Percentiles rank a stretch among this genome's conserved stretches.
Conservation (phyloP, 495 filamentous ascomycete genomes). For the Lasiosphaeria ovina region DNA sequence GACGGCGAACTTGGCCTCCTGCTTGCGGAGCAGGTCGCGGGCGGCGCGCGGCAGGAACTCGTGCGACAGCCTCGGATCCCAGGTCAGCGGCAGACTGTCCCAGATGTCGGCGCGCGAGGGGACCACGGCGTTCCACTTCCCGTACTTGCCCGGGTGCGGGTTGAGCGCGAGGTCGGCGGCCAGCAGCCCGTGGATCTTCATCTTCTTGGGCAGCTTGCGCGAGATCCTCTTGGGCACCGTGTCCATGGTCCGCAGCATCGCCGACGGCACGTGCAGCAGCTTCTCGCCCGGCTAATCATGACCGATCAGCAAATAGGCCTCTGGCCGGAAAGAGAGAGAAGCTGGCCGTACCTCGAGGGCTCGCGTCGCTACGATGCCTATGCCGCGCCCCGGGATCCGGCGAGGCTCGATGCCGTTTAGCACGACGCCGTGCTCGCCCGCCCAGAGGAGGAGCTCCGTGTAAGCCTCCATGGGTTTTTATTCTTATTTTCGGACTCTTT, state of each 20-base stretch:
- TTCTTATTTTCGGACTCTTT: constrained; percentile 1
- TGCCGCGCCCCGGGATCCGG: constrained; percentile 61
- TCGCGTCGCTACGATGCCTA: constrained; percentile 70
- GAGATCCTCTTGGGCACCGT: constrained; percentile 55
- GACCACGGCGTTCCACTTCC: constrained; percentile 67
- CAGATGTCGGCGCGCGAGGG: constrained; percentile 60
- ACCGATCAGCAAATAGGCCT: background rate
- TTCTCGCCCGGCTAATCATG: background rate
- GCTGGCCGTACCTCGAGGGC: constrained; percentile 54
- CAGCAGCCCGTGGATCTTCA: constrained; percentile 65
- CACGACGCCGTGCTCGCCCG: constrained; percentile 54
- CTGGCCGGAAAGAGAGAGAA: background rate
- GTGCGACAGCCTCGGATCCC: constrained; percentile 53
- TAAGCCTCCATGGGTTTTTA: constrained; percentile 31
- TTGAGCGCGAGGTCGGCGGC: constrained; percentile 67
- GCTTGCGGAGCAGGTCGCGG: constrained; percentile 53
- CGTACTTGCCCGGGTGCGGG: constrained; percentile 26
- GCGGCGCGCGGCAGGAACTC: constrained; percentile 47
- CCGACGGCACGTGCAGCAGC: constrained; percentile 62
- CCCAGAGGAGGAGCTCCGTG: constrained; percentile 61
- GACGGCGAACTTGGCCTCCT: constrained; percentile 58
- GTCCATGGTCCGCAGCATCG: constrained; percentile 59
- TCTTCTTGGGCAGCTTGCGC: constrained; percentile 44
- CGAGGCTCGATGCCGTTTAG: constrained; percentile 59
- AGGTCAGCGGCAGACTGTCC: constrained; percentile 66